Percentiles rank a stretch among this genome's conserved stretches.
Conservation (phyloP, 2,329 filamentous ascomycete genomes). For the Sporothrix pallida region DNA sequence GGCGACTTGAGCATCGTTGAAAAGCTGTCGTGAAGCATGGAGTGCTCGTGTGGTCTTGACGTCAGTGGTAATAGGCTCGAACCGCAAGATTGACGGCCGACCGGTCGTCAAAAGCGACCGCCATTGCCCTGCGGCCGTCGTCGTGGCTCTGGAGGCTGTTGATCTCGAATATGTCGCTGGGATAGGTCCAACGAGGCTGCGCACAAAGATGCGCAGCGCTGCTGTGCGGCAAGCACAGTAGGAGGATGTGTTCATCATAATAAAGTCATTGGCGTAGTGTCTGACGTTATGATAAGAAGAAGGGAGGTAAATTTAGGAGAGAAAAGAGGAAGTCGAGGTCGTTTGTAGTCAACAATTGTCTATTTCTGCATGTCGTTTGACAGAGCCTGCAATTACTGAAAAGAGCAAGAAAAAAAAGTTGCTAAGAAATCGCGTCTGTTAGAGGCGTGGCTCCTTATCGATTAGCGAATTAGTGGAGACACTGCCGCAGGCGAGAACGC, state of each 20-base stretch:
- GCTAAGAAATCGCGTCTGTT: conserved; percentile 21
- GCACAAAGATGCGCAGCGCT: conserved; percentile 36
- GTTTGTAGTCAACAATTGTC: background rate
- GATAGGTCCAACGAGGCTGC: conserved; percentile 31
- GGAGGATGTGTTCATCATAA: conserved; percentile 27
- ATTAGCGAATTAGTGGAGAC: conserved; percentile 9
- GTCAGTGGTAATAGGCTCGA: background rate
- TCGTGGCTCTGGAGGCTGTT: background rate
- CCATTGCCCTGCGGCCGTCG: conserved; percentile 2
- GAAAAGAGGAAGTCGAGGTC: background rate
- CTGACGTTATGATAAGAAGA: background rate
- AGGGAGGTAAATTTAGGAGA: background rate
- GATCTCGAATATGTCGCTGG: background rate
- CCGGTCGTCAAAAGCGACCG: background rate
- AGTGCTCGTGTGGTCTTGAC: background rate
- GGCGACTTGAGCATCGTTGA: background rate
- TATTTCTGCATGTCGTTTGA: conserved; percentile 8
- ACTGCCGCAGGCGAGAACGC: background rate
- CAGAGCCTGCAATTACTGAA: conserved; percentile 9
- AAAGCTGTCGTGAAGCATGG: background rate
- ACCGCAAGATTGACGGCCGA: background rate
- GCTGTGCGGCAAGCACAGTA: conserved; percentile 36
- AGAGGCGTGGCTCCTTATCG: conserved; percentile 8
- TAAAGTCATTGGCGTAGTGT: conserved; percentile 1
- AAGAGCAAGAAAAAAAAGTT: conserved; percentile 11